A percentile compares a stretch with the other conserved stretches of the same genome.
These are phyloP conservation scores for Rhazya stricta DNA, from an alignment of 257 asterid genomes.

Conservation along the genomic window DNA sequence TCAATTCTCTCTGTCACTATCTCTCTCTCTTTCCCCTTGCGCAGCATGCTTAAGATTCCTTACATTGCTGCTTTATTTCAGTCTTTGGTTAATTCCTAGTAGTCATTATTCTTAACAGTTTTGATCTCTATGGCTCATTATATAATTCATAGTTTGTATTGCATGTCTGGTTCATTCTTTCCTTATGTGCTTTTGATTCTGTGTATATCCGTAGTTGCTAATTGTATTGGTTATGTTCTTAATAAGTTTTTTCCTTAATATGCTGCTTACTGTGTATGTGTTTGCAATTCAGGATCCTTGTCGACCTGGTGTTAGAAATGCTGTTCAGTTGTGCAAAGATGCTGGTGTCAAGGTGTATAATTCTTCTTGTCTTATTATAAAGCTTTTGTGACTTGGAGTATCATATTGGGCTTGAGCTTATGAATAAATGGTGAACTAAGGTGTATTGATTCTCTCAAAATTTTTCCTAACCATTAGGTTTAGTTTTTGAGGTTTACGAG, in stretches of 20 bases:
- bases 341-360: conserved; percentile 86
- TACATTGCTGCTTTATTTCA: background rate
- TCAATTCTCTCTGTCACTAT: background rate
- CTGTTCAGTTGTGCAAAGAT: conserved; percentile 67
- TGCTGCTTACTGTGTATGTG: background rate
- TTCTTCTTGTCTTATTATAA: background rate
- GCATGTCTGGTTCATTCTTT: background rate
- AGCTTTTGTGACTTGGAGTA: background rate
- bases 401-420: background rate
- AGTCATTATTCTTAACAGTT: background rate
- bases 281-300: conserved; percentile 72
- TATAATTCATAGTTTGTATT: background rate
- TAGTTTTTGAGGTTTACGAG: background rate
- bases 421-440: background rate
- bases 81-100: background rate
- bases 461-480: background rate
- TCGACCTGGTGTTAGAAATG: conserved; percentile 71
- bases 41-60: background rate
- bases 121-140: background rate
- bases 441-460: background rate
- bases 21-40: background rate
- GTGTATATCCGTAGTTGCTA: background rate
- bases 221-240: background rate
- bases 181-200: background rate
- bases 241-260: background rate